A percentile compares a stretch with the other conserved stretches of the same genome.
These are phyloP conservation scores for Globisporangium recalcitrans DNA, from an alignment of 352 stramenopile genomes.

Conservation along the genomic window DNA sequence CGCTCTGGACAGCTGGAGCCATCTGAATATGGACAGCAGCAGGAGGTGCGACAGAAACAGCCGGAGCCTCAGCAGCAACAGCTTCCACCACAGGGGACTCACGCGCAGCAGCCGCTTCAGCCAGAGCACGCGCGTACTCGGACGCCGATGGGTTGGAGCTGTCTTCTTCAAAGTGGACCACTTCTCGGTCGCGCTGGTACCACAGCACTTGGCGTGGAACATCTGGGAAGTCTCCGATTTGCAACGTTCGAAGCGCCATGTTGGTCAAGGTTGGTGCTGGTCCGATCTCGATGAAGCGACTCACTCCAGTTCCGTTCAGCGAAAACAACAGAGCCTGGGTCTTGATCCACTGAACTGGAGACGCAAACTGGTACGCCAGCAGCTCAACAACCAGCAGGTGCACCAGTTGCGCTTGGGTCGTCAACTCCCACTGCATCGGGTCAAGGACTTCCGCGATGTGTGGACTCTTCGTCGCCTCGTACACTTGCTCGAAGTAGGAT, in stretches of 20 bases:
- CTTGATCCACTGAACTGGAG: conserved; percentile 88
- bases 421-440: conserved; percentile 64
- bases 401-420: conserved; percentile 58
- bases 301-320: conserved; percentile 36
- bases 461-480: conserved; percentile 64
- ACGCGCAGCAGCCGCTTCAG: conserved; percentile 20
- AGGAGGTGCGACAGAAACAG: neutral
- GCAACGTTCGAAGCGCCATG: conserved; percentile 76
- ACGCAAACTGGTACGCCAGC: conserved; percentile 87
- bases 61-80: neutral
- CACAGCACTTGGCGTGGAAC: conserved; percentile 66
- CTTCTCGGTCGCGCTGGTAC: conserved; percentile 80
- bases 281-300: conserved; percentile 82
- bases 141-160: conserved; percentile 57
- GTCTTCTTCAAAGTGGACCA: conserved; percentile 74
- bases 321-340: conserved; percentile 78
- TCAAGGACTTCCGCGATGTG: conserved; percentile 39
- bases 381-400: conserved; percentile 82
- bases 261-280: conserved; percentile 76
- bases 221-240: conserved; percentile 57
- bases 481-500: conserved; percentile 73
- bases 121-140: conserved; percentile 40
- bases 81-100: neutral
- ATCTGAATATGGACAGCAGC: neutral
- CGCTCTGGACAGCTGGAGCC: neutral